Evolutionary conservation across 177 flowering plant species (phyloP).

Genomic region (Tripterygium wilfordii): DNA sequence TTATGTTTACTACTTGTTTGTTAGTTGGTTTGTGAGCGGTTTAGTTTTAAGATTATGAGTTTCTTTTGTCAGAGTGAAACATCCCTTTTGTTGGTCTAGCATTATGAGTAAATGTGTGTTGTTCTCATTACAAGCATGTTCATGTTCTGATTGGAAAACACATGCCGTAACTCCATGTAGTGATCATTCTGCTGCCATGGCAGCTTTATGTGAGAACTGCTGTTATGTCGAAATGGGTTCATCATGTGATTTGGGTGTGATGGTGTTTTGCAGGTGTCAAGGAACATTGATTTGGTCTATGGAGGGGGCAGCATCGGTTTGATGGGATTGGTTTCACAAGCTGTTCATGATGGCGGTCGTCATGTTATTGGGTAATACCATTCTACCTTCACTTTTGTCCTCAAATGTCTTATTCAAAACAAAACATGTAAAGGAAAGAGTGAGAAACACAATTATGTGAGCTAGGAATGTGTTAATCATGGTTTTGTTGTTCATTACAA

Average conservation of each 20-base stretch:
- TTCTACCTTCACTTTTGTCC: neutral
- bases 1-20: constrained; percentile 8
- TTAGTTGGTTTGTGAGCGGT: constrained; percentile 12
- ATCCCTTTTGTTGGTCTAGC: constrained; percentile 4
- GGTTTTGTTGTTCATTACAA: constrained; percentile 11
- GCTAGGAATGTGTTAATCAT: constrained; percentile 5
- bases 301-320: constrained; percentile 97
- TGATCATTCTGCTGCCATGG: too few species aligned
- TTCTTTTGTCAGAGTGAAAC: constrained; percentile 1
- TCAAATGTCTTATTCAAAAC: neutral
- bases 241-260: constrained; percentile 7
- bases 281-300: constrained; percentile 94
- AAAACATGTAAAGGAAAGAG: neutral
- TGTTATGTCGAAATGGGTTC: too few species aligned
- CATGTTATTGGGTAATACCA: constrained; percentile 87
- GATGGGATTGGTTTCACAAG: constrained; percentile 96
- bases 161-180: too few species aligned
- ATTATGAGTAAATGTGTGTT: too few species aligned
- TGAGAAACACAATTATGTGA: constrained; percentile 8
- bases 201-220: too few species aligned
- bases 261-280: constrained; percentile 58
- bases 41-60: neutral
- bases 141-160: too few species aligned
- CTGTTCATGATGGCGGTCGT: constrained; percentile 93
- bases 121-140: too few species aligned